Percentiles rank a stretch among this genome's conserved stretches.
These are phyloP conservation scores for Euphorbia pulcherrima DNA, from an alignment of 345 rosid species.

Conservation along the genomic window DNA sequence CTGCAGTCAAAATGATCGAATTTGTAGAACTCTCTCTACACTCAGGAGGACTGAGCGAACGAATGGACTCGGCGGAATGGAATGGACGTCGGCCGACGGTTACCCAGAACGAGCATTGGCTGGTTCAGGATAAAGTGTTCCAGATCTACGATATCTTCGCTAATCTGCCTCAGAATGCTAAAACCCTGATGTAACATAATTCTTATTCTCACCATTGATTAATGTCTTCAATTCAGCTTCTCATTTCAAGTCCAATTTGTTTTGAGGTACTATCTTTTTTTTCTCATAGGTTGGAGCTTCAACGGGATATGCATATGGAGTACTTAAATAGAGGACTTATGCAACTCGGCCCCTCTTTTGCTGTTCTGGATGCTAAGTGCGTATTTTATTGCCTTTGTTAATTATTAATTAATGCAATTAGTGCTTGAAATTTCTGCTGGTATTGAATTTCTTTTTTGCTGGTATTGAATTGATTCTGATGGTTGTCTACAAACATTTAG, in stretches of 20 bases:
- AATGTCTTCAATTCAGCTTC: not conserved
- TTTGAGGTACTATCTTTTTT: not conserved
- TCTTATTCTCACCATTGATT: not conserved
- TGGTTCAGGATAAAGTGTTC: constrained; percentile 57
- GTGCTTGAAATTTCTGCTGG: not conserved
- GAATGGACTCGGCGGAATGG: constrained; percentile 4
- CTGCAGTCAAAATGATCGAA: not conserved
- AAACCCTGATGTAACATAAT: constrained; percentile 41
- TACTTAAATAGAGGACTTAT: constrained; percentile 61
- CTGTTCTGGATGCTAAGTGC: constrained; percentile 74
- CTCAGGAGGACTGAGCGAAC: not conserved
- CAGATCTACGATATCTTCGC: constrained; percentile 50
- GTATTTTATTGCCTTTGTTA: constrained; percentile 7
- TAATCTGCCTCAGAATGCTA: constrained; percentile 40
- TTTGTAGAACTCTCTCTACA: not conserved
- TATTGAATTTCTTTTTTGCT: not conserved
- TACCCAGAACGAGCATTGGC: constrained; percentile 61
- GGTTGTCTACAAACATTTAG: not conserved
- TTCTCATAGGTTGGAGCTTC: constrained; percentile 61
- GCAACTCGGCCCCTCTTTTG: constrained; percentile 57
- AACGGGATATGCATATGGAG: constrained; percentile 69
- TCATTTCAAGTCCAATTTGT: too few relatives aligned
- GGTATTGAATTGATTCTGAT: not conserved
- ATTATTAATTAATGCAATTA: not conserved
- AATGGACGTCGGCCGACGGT: constrained; percentile 31